Percentiles rank a stretch among this genome's conserved stretches.
Evolutionary conservation across 164 flowering plant species (phyloP).

Genomic region (Tetracentron sinense): DNA sequence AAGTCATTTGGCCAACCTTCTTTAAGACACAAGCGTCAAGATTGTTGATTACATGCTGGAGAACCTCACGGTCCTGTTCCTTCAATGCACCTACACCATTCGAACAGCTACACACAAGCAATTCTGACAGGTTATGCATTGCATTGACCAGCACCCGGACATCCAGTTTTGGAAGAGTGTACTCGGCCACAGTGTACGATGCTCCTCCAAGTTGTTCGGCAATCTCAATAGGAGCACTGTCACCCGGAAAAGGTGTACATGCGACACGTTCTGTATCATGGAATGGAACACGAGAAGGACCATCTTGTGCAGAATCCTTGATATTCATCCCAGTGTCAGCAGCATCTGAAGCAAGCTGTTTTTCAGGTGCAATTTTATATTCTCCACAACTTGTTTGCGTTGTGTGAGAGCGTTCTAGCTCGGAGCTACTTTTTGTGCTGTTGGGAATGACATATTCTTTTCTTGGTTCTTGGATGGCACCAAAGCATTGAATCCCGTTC

Average conservation of each 20-base stretch:
- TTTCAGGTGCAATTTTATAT: slow-evolving; percentile 12
- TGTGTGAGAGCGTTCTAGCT: slow-evolving; percentile 7
- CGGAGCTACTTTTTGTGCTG: slow-evolving; percentile 7
- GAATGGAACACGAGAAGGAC: neutral
- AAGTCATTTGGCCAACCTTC: slow-evolving; percentile 8
- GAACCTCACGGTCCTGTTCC: slow-evolving; percentile 30
- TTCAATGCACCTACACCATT: slow-evolving; percentile 25
- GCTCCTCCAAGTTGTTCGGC: slow-evolving; percentile 1
- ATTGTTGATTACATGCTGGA: slow-evolving; percentile 38
- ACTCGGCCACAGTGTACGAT: slow-evolving; percentile 9
- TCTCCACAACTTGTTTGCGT: slow-evolving; percentile 13
- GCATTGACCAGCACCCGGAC: slow-evolving; percentile 31
- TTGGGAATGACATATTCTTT: slow-evolving; percentile 7
- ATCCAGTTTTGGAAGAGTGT: slow-evolving; percentile 24
- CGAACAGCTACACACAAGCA: slow-evolving; percentile 35
- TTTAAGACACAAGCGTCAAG: slow-evolving; percentile 29
- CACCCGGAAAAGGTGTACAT: neutral
- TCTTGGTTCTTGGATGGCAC: slow-evolving; percentile 10
- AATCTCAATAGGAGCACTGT: neutral
- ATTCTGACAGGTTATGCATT: slow-evolving; percentile 46
- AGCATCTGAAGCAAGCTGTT: neutral
- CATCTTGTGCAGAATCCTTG: slow-evolving; percentile 12
- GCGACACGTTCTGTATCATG: neutral
- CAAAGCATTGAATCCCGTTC: slow-evolving; percentile 16
- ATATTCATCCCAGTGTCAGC: neutral